Conservation (phyloP, 2,329 filamentous ascomycete species). For the Apiospora malaysiana region DNA sequence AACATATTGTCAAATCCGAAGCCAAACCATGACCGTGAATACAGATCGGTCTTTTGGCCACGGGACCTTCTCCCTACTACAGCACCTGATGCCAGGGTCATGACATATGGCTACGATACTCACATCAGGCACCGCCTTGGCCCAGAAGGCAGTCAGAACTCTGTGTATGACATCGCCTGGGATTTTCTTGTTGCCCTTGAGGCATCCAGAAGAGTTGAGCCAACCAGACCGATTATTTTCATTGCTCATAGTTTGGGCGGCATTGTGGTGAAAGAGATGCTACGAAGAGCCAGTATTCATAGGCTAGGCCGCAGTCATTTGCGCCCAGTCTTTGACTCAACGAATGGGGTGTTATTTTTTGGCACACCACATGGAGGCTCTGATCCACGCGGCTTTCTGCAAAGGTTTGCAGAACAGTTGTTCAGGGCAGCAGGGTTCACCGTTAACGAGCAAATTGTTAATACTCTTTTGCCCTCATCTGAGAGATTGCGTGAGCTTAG, state of each 20-base stretch:
- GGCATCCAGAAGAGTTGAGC: constrained; percentile 32
- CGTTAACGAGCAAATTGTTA: constrained; percentile 42
- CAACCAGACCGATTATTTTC: constrained; percentile 37
- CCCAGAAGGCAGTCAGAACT: constrained; percentile 33
- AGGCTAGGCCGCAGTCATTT: constrained; percentile 24
- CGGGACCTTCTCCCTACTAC: constrained; percentile 31
- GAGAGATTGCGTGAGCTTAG: constrained; percentile 41
- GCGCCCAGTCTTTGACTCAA: constrained; percentile 30
- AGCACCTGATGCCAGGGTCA: constrained; percentile 33
- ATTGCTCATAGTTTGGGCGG: constrained; percentile 44
- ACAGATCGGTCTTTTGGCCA: not conserved
- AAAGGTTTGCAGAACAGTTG: constrained; percentile 29
- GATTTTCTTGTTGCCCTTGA: constrained; percentile 43
- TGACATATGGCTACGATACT: constrained; percentile 41
- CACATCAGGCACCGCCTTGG: constrained; percentile 34
- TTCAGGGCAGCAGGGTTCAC: constrained; percentile 29
- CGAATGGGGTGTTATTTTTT: constrained; percentile 40
- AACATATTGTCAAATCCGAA: not conserved
- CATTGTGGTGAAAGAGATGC: constrained; percentile 39
- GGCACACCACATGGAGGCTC: constrained; percentile 42
- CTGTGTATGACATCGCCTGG: constrained; percentile 41
- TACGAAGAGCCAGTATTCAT: constrained; percentile 26
- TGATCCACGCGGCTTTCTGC: constrained; percentile 31
- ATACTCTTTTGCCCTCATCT: constrained; percentile 40
- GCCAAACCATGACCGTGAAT: not conserved